These are phyloP conservation scores for Neonectria hederae DNA, from an alignment of 2,329 filamentous ascomycete genomes.

Conservation along the genomic window DNA sequence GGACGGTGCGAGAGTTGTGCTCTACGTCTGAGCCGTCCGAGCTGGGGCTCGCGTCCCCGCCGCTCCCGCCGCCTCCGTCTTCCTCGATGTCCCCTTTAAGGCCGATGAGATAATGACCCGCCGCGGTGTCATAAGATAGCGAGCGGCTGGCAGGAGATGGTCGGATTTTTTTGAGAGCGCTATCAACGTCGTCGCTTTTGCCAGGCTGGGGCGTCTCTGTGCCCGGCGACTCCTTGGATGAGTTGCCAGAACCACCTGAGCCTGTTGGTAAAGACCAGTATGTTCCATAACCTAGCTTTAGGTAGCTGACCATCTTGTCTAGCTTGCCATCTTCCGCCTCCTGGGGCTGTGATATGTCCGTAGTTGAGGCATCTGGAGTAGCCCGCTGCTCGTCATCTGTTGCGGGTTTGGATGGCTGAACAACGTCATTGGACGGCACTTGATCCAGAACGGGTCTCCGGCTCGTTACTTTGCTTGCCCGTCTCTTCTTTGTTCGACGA, in stretches of 20 bases:
- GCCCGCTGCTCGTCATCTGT: background rate
- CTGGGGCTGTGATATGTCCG: conserved; percentile 30
- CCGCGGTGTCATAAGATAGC: conserved; percentile 41
- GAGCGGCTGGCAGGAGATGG: conserved; percentile 25
- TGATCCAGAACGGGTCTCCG: conserved; percentile 16
- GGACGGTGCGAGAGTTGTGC: conserved; percentile 64
- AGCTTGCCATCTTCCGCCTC: conserved; percentile 51
- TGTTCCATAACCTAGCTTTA: conserved; percentile 75
- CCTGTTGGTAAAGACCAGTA: conserved; percentile 64
- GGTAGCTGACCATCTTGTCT: conserved; percentile 68
- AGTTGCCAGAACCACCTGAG: conserved; percentile 36
- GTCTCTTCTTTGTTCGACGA: conserved; percentile 58
- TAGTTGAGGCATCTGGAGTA: background rate
- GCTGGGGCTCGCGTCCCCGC: conserved; percentile 44
- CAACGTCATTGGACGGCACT: background rate
- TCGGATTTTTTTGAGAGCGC: conserved; percentile 21
- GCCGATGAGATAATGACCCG: conserved; percentile 71
- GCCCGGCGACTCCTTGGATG: conserved; percentile 25
- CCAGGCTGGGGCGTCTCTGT: conserved; percentile 18
- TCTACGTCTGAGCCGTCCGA: conserved; percentile 47
- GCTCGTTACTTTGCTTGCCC: conserved; percentile 34
- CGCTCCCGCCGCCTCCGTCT: conserved; percentile 36
- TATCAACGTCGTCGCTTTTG: conserved; percentile 27
- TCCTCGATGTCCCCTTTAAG: conserved; percentile 72
- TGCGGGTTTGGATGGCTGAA: background rate